Evolutionary conservation across 2,329 filamentous ascomycete genomes (phyloP).

Genomic region (Furcasterigmium sp.): DNA sequence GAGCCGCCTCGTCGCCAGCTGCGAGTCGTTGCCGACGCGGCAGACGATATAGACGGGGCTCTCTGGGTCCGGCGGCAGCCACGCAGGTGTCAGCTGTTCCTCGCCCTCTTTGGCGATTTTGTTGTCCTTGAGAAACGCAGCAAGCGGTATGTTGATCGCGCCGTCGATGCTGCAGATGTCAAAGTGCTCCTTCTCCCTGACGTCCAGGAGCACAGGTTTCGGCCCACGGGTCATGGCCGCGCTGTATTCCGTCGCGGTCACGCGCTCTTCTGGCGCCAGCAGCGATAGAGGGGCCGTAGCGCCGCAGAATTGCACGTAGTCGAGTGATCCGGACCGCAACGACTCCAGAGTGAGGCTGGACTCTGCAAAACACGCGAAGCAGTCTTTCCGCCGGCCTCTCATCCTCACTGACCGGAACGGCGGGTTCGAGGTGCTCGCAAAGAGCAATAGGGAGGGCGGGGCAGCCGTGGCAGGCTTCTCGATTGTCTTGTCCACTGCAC

Average conservation of each 20-base stretch:
- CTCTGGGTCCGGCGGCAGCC: conserved; percentile 31
- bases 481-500: conserved; percentile 17
- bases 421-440: conserved; percentile 36
- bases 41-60: conserved; percentile 68
- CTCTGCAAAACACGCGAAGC: conserved; percentile 67
- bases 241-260: conserved; percentile 59
- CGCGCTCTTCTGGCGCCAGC: conserved; percentile 59
- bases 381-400: conserved; percentile 62
- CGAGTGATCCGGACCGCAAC: conserved; percentile 60
- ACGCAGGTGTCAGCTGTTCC: conserved; percentile 18
- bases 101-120: conserved; percentile 11
- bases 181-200: conserved; percentile 80
- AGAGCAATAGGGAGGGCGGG: conserved; percentile 34
- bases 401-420: conserved; percentile 72
- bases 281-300: conserved; percentile 46
- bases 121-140: conserved; percentile 51
- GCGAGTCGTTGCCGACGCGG: conserved; percentile 73
- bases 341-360: conserved; percentile 58
- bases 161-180: conserved; percentile 71
- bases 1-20: conserved; percentile 60
- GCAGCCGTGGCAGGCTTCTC: conserved; percentile 5
- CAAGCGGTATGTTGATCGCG: conserved; percentile 63
- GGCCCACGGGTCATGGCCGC: conserved; percentile 7
- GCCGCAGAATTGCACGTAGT: conserved; percentile 87
- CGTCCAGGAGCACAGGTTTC: conserved; percentile 66